Conservation (phyloP, 352 stramenopile species). For the Elongisporangium anandrum region DNA sequence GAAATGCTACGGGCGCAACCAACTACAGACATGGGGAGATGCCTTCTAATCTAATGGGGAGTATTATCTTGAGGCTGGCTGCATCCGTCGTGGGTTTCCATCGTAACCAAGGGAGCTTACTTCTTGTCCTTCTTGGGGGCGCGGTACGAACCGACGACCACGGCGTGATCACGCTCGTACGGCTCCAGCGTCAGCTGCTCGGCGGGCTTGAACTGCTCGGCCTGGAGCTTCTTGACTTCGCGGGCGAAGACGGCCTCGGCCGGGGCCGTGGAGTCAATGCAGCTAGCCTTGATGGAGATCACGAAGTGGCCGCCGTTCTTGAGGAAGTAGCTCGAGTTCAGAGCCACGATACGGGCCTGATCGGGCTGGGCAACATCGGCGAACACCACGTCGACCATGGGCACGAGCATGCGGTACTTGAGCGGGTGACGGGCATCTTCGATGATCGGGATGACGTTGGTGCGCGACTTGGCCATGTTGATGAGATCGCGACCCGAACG, state of each 20-base stretch:
- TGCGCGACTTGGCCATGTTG: conserved; percentile 98
- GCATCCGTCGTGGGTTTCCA: not conserved
- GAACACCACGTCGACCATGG: conserved; percentile 99
- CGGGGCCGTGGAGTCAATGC: conserved; percentile 98
- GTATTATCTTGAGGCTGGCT: not conserved
- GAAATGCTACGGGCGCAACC: not conserved
- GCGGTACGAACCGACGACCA: conserved; percentile 97
- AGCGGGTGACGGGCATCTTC: conserved; percentile 97
- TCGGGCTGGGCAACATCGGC: conserved; percentile 99
- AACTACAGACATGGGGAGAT: not conserved
- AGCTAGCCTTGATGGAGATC: conserved; percentile 99
- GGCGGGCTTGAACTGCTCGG: conserved; percentile 98
- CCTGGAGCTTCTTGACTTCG: conserved; percentile 97
- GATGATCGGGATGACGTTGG: conserved; percentile 99
- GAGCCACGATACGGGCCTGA: conserved; percentile 98
- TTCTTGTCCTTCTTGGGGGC: conserved; percentile 93
- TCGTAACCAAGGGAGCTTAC: conserved; percentile 19
- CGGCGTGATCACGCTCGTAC: conserved; percentile 99
- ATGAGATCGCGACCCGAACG: conserved; percentile 98
- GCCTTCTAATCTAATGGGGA: not conserved
- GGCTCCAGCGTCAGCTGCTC: conserved; percentile 99
- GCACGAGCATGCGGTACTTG: conserved; percentile 99
- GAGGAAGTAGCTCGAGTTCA: conserved; percentile 99
- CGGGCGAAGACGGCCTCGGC: conserved; percentile 97
- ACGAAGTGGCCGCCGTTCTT: conserved; percentile 99